A percentile compares a stretch with the other conserved stretches of the same genome.
phyloP scores from a whole-genome alignment of 306 rosid species.

The Gillenia trifoliata region DNA sequence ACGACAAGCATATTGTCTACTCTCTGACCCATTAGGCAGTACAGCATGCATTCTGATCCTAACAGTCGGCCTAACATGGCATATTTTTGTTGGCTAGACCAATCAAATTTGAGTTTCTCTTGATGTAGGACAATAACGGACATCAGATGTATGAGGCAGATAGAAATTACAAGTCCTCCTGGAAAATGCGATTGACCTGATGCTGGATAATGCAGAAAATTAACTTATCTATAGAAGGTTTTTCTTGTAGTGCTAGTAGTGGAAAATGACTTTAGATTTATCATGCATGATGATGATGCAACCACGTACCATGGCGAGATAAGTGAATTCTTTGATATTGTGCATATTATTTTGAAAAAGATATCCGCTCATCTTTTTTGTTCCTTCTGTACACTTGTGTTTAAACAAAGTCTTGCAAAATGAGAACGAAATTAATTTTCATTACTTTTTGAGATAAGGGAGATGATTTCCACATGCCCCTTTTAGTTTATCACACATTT shows the following conservation, averaged over 20 bases:
- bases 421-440: no score
- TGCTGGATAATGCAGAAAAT: not conserved
- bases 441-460: no score
- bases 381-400: no score
- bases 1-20: slow-evolving; percentile 14
- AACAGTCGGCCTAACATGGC: slow-evolving; percentile 11
- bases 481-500: no score
- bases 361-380: no score
- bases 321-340: not conserved
- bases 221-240: no score
- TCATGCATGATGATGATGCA: not conserved
- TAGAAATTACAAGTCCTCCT: not conserved
- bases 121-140: slow-evolving; percentile 26
- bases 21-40: not conserved
- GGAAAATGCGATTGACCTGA: not conserved
- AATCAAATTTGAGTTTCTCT: slow-evolving; percentile 12
- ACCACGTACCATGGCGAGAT: not conserved
- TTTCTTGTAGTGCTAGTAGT: no score
- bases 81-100: slow-evolving; percentile 25
- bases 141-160: slow-evolving; percentile 29
- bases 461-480: no score
- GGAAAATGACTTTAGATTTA: not conserved
- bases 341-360: not conserved
- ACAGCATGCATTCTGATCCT: not conserved
- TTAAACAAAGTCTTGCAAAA: no score